These are phyloP conservation scores for Metarhizium brunneum DNA, from an alignment of 2,329 filamentous ascomycete species.

Conservation along the genomic window DNA sequence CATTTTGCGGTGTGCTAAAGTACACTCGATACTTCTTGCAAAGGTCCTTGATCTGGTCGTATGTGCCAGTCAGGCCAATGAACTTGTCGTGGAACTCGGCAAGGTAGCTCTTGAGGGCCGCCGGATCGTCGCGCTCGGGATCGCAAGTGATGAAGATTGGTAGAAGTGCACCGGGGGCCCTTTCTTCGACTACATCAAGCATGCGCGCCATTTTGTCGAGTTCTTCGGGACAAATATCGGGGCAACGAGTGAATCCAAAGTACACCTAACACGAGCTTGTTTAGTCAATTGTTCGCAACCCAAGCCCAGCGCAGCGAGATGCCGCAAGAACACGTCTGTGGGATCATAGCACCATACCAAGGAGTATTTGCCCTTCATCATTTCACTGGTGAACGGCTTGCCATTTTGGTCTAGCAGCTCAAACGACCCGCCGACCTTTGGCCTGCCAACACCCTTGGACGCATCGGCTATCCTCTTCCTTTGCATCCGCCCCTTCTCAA, in stretches of 20 bases:
- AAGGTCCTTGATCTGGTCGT: constrained; percentile 85
- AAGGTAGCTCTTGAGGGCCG: constrained; percentile 77
- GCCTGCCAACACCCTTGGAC: constrained; percentile 83
- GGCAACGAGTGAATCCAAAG: constrained; percentile 97
- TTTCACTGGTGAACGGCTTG: constrained; percentile 63
- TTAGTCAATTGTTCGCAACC: background rate
- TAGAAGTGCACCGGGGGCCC: constrained; percentile 45
- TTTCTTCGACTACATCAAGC: constrained; percentile 61
- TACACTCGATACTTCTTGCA: constrained; percentile 97
- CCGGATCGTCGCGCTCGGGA: constrained; percentile 79
- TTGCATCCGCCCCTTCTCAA: constrained; percentile 86
- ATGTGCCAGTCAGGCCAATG: constrained; percentile 83
- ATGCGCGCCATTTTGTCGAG: constrained; percentile 99
- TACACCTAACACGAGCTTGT: constrained; percentile 55
- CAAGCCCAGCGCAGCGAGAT: background rate
- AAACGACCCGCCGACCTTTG: constrained; percentile 88
- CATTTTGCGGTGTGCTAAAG: constrained; percentile 82
- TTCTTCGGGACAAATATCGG: constrained; percentile 97
- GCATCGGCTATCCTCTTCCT: constrained; percentile 83
- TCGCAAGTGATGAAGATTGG: constrained; percentile 96
- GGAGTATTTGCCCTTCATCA: constrained; percentile 79
- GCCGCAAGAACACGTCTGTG: background rate
- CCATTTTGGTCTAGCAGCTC: constrained; percentile 75
- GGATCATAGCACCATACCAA: constrained; percentile 43
- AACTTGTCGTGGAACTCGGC: constrained; percentile 83